These are phyloP conservation scores for Penicillium pancosmium DNA, from an alignment of 495 filamentous ascomycete genomes.

Conservation along the genomic window DNA sequence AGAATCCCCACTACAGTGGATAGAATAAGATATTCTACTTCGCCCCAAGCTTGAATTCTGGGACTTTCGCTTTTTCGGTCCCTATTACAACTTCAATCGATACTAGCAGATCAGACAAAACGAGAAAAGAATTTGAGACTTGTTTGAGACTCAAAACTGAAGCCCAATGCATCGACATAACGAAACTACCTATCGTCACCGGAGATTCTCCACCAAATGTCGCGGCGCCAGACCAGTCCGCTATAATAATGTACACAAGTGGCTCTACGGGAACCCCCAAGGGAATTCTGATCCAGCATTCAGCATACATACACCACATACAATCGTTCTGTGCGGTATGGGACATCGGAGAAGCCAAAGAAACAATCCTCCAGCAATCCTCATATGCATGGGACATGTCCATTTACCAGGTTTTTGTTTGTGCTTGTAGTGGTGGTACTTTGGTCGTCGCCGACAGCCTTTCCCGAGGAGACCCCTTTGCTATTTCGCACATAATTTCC, in stretches of 20 bases:
- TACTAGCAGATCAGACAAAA: too few relatives aligned
- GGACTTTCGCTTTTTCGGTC: too few relatives aligned
- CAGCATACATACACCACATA: conserved; percentile 32
- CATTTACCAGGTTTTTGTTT: conserved; percentile 35
- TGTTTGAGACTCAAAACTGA: conserved; percentile 2
- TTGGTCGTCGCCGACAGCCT: conserved; percentile 29
- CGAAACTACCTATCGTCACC: not conserved
- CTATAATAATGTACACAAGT: conserved; percentile 43
- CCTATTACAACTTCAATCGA: too few relatives aligned
- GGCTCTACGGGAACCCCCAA: conserved; percentile 44
- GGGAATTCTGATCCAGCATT: conserved; percentile 39
- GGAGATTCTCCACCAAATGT: not conserved
- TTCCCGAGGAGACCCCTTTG: conserved; percentile 34
- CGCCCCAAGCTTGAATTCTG: too few relatives aligned
- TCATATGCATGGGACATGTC: conserved; percentile 44
- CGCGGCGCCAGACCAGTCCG: not conserved
- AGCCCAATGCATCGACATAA: conserved; percentile 23
- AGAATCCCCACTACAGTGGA: too few relatives aligned
- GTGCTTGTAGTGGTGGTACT: conserved; percentile 34
- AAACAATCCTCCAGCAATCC: conserved; percentile 46
- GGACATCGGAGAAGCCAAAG: conserved; percentile 18
- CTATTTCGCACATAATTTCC: conserved; percentile 35
- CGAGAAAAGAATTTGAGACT: not conserved
- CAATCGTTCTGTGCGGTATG: conserved; percentile 25
- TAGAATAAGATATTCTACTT: too few relatives aligned